Percentiles rank a stretch among this genome's conserved stretches.
phyloP scores from a whole-genome alignment of 768 basidiomycete species.

The Macrolepiota dolichaula region DNA sequence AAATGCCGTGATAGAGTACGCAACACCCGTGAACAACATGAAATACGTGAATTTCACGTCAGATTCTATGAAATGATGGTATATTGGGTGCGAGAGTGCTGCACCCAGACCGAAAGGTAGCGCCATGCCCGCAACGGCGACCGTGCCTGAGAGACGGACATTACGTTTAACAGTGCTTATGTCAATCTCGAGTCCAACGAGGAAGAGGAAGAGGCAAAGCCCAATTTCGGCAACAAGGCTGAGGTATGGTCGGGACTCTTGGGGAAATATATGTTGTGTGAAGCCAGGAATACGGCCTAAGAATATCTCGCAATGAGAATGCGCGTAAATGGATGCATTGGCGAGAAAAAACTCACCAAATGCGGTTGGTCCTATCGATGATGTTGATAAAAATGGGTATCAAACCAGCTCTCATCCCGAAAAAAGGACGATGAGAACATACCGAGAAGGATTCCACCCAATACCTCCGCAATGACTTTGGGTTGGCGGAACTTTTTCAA shows the following conservation, averaged over 20 bases:
- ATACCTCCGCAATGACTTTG: constrained; percentile 76
- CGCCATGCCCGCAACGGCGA: constrained; percentile 81
- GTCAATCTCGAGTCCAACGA: constrained; percentile 93
- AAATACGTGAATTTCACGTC: constrained; percentile 80
- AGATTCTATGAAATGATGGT: constrained; percentile 67
- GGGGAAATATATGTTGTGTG: constrained; percentile 80
- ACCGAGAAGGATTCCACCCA: constrained; percentile 90
- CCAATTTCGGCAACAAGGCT: constrained; percentile 88
- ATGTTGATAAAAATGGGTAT: not conserved
- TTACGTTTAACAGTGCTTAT: constrained; percentile 72
- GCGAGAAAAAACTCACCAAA: constrained; percentile 28
- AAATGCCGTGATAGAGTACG: constrained; percentile 85
- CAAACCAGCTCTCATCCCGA: not conserved
- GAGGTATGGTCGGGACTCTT: constrained; percentile 67
- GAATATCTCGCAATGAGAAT: not conserved
- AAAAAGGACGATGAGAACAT: constrained; percentile 12
- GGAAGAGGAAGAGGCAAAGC: constrained; percentile 83
- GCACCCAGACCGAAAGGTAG: constrained; percentile 88
- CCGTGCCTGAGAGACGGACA: constrained; percentile 58
- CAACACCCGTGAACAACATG: constrained; percentile 91
- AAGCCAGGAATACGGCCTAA: constrained; percentile 85
- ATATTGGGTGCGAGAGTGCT: constrained; percentile 60
- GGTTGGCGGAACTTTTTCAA: constrained; percentile 83
- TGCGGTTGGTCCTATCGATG: constrained; percentile 42
- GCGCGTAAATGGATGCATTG: not conserved